These are phyloP conservation scores for Ophiostoma triangulosporum DNA, from an alignment of 2,329 filamentous ascomycete genomes.

Conservation along the genomic window DNA sequence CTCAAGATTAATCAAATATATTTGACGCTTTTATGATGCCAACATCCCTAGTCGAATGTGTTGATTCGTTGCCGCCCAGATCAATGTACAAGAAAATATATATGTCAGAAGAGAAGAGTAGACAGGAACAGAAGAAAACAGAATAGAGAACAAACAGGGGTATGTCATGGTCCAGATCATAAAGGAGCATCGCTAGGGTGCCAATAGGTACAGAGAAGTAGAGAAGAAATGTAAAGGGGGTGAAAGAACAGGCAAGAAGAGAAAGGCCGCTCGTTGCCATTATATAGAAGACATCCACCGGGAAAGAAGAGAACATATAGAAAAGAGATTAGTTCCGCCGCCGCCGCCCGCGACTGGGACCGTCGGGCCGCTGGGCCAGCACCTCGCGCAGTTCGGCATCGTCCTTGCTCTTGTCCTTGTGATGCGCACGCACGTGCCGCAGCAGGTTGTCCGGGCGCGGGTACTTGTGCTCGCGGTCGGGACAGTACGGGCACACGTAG, in stretches of 20 bases:
- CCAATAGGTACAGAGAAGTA: not conserved
- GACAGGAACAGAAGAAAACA: not conserved
- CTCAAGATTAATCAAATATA: too few species aligned
- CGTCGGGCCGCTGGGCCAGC: constrained; percentile 72
- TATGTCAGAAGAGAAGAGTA: not conserved
- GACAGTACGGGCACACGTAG: constrained; percentile 93
- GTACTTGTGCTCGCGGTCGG: constrained; percentile 86
- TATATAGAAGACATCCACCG: not conserved
- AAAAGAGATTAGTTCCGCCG: not conserved
- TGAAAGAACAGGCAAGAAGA: not conserved
- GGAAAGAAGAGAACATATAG: not conserved
- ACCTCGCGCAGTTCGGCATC: constrained; percentile 72
- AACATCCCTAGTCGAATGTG: too few species aligned
- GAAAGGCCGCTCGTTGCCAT: not conserved
- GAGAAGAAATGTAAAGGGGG: not conserved
- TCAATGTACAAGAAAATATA: not conserved
- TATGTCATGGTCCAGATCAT: not conserved
- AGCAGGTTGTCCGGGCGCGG: constrained; percentile 92
- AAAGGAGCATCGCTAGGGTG: not conserved
- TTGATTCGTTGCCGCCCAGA: not conserved
- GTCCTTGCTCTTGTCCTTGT: constrained; percentile 79
- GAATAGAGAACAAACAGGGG: not conserved
- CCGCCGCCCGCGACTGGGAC: constrained; percentile 66
- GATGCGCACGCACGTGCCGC: constrained; percentile 89
- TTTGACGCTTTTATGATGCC: too few species aligned